Base-by-base conservation (phyloP, 371 early-diverging fungal species). In the Caulochytrium protostelioides region DNA sequence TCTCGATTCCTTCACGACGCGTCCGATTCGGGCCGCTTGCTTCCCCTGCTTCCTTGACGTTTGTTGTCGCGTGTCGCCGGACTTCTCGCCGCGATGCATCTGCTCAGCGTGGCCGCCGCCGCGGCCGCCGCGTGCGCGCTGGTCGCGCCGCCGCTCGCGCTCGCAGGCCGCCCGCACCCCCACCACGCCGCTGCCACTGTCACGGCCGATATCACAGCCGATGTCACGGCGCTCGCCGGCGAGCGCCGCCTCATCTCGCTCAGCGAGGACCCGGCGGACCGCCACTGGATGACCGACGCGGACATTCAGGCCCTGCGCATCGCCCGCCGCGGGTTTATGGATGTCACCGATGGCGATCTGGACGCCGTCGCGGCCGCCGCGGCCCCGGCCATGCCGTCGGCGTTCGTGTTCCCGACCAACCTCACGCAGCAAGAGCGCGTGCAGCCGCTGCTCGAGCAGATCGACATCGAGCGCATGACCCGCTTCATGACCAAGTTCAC, bases 321-420 rank as follows among this genome's bases (percentile, higher is more conserved):
- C 28, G 7, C n/a, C 14, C 10, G 33, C 18, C 2, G 1, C 1
- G 1, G 13, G 25, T 35, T 73, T 46, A 83, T 89, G 71, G 92
- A 91, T 49, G 70, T 87, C 35, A 91, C 92, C 14, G 80, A 83
- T 33, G 42, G 44, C 10, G 55, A 55, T 20, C 14, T 43, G 24
- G 46, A 39, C 22, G 25, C 4, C 6, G 23, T 46, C 26, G 32
- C 16, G 9, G 34, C 20, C 17, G 34, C 22, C 37, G 28, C 10
- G 42, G 30, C 30, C 26, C 17, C 37, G 44, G 28, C 51, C 49
- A 2, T 0, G 9, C 4, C 14, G 20, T 19, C 44, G 44, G 34
- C 17, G 12, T 10, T 5, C 18, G 18, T 6, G 9, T 32, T 29
- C 24, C 42, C 35, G 10, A 35, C 32, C 8, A 24, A 31, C 6